phyloP scores from a whole-genome alignment of 2,329 filamentous ascomycete genomes.

The Aspergillus ustus region DNA sequence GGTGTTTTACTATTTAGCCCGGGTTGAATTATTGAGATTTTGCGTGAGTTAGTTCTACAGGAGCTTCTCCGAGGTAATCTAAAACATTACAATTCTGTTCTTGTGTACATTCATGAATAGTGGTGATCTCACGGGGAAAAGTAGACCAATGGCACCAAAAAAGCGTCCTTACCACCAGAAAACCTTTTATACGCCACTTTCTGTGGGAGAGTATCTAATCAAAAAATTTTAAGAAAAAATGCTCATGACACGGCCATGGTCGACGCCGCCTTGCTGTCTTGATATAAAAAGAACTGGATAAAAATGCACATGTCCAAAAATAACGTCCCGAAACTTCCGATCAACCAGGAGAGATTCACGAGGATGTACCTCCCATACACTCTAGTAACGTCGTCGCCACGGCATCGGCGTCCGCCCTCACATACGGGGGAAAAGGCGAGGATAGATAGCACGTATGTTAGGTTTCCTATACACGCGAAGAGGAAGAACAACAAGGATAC shows the following conservation, averaged over 20 bases:
- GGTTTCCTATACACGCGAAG: slow-evolving; percentile 92
- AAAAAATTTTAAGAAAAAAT: neutral
- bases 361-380: slow-evolving; percentile 83
- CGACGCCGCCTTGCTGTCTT: slow-evolving; percentile 35
- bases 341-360: slow-evolving; percentile 88
- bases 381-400: slow-evolving; percentile 64
- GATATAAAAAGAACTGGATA: slow-evolving; percentile 88
- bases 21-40: neutral
- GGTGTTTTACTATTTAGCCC: neutral
- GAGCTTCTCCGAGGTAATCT: neutral
- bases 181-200: neutral
- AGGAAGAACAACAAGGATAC: slow-evolving; percentile 94
- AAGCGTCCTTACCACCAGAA: neutral
- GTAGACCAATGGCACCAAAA: neutral
- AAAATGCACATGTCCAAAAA: slow-evolving; percentile 86
- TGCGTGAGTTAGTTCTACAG: neutral
- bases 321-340: slow-evolving; percentile 86
- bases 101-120: neutral
- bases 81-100: neutral
- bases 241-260: slow-evolving; percentile 6
- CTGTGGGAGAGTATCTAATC: neutral
- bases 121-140: neutral
- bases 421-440: slow-evolving; percentile 85
- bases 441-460: slow-evolving; percentile 91
- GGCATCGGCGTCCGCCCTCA: slow-evolving; percentile 54